These are phyloP conservation scores for Pestalotiopsis sp. DNA, from an alignment of 2,329 filamentous ascomycete species.

Conservation along the genomic window DNA sequence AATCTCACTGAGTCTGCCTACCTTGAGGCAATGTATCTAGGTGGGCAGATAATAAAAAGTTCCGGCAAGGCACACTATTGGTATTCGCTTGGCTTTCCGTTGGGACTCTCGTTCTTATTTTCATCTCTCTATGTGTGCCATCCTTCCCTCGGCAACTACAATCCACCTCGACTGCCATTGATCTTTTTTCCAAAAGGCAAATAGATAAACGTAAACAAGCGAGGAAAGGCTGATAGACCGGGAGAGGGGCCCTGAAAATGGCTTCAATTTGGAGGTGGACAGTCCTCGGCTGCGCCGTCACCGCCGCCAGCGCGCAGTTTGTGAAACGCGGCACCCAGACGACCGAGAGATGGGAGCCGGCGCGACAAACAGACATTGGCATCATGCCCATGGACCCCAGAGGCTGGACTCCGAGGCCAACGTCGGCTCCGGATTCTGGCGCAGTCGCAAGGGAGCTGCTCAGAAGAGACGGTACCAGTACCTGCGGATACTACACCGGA, in stretches of 20 bases:
- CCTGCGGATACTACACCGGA: conserved; percentile 28
- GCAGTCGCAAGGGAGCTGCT: conserved; percentile 26
- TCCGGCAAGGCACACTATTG: no score
- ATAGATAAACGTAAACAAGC: no score
- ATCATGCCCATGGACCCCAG: conserved; percentile 22
- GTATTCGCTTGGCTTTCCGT: not conserved
- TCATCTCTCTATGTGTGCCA: not conserved
- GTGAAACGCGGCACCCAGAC: conserved; percentile 21
- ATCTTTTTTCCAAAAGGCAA: no score
- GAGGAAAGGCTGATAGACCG: no score
- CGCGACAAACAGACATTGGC: conserved; percentile 21
- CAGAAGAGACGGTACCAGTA: conserved; percentile 17
- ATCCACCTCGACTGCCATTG: no score
- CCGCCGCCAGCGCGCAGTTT: conserved; percentile 26
- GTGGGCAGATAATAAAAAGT: no score
- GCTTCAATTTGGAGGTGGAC: conserved; percentile 30
- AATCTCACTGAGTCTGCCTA: no score
- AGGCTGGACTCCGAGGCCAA: conserved; percentile 31
- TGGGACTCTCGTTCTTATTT: not conserved
- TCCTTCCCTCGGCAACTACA: not conserved
- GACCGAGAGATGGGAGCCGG: conserved; percentile 30
- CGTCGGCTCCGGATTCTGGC: conserved; percentile 27
- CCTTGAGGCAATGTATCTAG: no score
- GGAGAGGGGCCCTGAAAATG: not conserved
- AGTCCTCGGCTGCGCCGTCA: conserved; percentile 30